Base-by-base conservation (phyloP, 1,284 basidiomycete species). In the Chalciporus piperatoides region DNA sequence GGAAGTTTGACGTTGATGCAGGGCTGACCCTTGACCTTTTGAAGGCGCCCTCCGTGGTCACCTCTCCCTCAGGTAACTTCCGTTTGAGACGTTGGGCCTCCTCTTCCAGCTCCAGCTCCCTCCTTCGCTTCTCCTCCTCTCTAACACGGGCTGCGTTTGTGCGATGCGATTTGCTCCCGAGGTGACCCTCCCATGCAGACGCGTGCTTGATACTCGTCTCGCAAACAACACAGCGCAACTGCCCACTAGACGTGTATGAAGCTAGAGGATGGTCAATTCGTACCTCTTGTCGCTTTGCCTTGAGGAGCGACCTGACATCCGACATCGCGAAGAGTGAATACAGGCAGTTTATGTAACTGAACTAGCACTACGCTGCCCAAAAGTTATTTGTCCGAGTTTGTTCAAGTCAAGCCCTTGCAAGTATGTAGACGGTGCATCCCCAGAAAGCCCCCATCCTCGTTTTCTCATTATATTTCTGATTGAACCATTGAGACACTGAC, bases 141-240 rank as follows among this genome's bases (percentile, higher is more conserved):
- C 71, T 77, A 40, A 81, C 57, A 23, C 77, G 76, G 10, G 74
- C 72, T 7, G 82, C 81, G 58, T 78, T 83, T 32, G 74, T 81
- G 43, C 84, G 81, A 64, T 90, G 89, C 3, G 68, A 69, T 69
- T 90, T 92, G 71, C 82, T 88, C 9, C 84, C 87, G n/a, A 91
- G 64, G 65, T 91, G 88, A 12, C 88, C 87, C 51, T 89, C 82
- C 90, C 89, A 92, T n/a, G 85, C 82, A 17, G 82, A 79, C 3
- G 86, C 77, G 58, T 86, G 79, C 61, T 90, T 92, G 51, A 92
- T 73, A 23, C 71, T 55, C 10, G 71, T 74, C 1, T 74, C 74
- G 62, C 90, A 92, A 27, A 81, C 78, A 2, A 71, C 61, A 59
- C 90, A 92, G 53, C 81, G 78, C 24, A 92, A 74, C 60, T 86